Conservation (phyloP, 148 eudicot genomes). For the Chenopodium quinoa region DNA sequence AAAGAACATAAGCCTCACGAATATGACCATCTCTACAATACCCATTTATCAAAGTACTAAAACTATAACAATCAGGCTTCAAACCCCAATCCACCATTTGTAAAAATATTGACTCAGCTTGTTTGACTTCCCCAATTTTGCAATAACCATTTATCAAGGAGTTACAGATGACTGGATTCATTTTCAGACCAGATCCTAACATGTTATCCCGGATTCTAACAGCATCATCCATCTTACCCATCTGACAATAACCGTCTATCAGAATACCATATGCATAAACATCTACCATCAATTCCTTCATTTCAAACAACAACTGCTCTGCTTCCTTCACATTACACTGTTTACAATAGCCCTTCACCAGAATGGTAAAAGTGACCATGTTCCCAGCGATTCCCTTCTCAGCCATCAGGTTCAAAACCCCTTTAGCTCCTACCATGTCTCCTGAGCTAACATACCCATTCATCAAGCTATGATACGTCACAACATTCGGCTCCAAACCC, state of each 20-base stretch:
- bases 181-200: constrained; percentile 51
- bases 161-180: constrained; percentile 63
- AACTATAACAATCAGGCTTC: constrained; percentile 78
- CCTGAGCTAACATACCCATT: constrained; percentile 37
- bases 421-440: constrained; percentile 37
- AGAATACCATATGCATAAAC: constrained; percentile 56
- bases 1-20: constrained; percentile 52
- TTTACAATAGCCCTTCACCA: constrained; percentile 74
- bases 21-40: constrained; percentile 53
- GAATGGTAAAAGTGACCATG: constrained; percentile 53
- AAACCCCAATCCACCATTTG: constrained; percentile 58
- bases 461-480: constrained; percentile 41
- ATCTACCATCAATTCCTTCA: constrained; percentile 49
- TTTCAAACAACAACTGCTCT: constrained; percentile 46
- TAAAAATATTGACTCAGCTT: constrained; percentile 44
- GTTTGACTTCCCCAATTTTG: constrained; percentile 54
- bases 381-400: constrained; percentile 41
- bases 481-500: constrained; percentile 40
- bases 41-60: constrained; percentile 66
- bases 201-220: constrained; percentile 54
- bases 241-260: constrained; percentile 63
- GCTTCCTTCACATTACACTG: constrained; percentile 55
- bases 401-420: constrained; percentile 56
- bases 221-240: constrained; percentile 64
- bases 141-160: constrained; percentile 80